Base-by-base conservation (phyloP, 2,329 filamentous ascomycete genomes). In the Verticillium longisporum region DNA sequence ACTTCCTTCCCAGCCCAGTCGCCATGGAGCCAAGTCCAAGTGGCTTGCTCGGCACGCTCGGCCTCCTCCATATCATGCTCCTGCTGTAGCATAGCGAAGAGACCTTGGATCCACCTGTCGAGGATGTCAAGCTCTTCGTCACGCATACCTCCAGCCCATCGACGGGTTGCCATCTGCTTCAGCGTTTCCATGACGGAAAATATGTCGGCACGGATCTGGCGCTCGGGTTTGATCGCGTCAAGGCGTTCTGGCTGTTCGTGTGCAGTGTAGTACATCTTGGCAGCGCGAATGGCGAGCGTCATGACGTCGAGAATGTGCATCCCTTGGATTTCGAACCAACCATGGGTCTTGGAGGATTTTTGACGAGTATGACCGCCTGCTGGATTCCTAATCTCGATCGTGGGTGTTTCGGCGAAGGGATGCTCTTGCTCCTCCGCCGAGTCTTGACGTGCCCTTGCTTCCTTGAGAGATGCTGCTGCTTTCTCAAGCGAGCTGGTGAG, bases 201-300 rank as follows among this genome's bases (percentile, higher is more conserved):
- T 9, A 98, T 79, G 68, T 98, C 94, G 58, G 89, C 82, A 53
- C 95, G 88, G 56, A 99, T 89, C 66, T 90, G 84, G 64, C 89
- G 91, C 73, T 99, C 95, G 0, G 91, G 87, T 74, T 91, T 93
- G 75, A 98, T 96, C 33, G 89, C 80, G 69, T 95, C 91, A 18
- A 98, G 80, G 41, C 91, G 88, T 67, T 95, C 89, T 1, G 93
- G 92, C 59, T 93, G 83, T 69, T 96, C 90, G 72, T 98, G 95
- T 4, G 92, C 85, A 0, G 93, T 97, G 75, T 99, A 98, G 77
- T 98, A 99, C 69, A 96, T 88, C 76, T 96, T 97, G 58, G 95
- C 95, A 1, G 94, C 92, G 59, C 92, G 87, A 67, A 99, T 98
- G n/a, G 94, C 94, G 59, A 98, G 81, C 1, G 95, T 99, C 71